Conservation (phyloP, 139 green algal species). For the Picochlorum sp. region DNA sequence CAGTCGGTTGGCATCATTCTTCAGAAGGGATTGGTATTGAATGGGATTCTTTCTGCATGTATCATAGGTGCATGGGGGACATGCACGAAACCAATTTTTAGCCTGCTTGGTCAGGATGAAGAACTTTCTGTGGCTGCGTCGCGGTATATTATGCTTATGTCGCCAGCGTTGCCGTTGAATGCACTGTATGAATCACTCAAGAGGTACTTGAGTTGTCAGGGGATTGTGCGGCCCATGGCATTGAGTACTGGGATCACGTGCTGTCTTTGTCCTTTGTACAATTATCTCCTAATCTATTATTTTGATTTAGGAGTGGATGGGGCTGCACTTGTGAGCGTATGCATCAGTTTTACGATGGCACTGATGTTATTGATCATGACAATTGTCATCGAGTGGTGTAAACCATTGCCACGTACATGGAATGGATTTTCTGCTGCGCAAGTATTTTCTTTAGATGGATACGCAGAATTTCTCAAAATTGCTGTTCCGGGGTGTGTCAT, state of each 20-base stretch:
- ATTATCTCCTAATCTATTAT: slow-evolving; percentile 1
- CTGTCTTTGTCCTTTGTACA: slow-evolving; percentile 4
- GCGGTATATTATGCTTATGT: neutral
- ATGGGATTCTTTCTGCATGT: neutral
- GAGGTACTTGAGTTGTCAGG: neutral
- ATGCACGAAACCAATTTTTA: neutral
- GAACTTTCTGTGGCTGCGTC: neutral
- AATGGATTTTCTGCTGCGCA: too few species aligned
- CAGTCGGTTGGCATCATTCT: neutral
- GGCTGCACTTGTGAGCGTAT: neutral
- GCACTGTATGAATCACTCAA: slow-evolving; percentile 6
- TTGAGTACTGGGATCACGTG: neutral
- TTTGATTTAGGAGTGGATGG: slow-evolving; percentile 6
- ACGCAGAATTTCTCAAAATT: neutral
- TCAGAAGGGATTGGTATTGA: neutral
- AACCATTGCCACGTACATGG: neutral
- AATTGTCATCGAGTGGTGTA: slow-evolving; percentile 3
- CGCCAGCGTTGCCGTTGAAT: neutral
- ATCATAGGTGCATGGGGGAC: neutral
- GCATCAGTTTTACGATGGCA: neutral
- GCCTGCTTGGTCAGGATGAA: neutral
- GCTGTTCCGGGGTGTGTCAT: neutral
- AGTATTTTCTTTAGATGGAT: neutral
- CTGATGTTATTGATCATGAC: neutral
- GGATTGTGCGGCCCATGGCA: slow-evolving; percentile 3